Evolutionary conservation across 257 asterid species (phyloP).

Genomic region (Solanum chiquidenum): DNA sequence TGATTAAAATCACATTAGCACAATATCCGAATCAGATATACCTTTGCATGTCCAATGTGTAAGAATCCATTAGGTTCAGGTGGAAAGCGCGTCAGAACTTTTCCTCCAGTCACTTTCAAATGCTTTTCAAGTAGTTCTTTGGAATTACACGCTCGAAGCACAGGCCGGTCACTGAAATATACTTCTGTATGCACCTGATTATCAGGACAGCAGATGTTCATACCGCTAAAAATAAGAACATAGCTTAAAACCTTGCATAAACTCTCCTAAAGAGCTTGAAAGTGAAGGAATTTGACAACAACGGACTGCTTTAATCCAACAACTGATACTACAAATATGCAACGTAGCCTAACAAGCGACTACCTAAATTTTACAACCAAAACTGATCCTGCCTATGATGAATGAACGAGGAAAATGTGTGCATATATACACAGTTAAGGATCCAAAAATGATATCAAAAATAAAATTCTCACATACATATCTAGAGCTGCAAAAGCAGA

Average conservation of each 20-base stretch:
- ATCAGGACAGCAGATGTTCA: background rate
- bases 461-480: background rate
- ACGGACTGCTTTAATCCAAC: background rate
- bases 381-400: background rate
- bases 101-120: slow-evolving; percentile 68
- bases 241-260: background rate
- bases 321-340: background rate
- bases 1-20: background rate
- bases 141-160: slow-evolving; percentile 82
- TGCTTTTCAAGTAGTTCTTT: slow-evolving; percentile 74
- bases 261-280: background rate
- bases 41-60: slow-evolving; percentile 99
- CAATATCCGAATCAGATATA: slow-evolving; percentile 6
- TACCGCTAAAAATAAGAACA: background rate
- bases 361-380: background rate
- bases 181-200: slow-evolving; percentile 86
- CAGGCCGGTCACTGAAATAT: slow-evolving; percentile 76
- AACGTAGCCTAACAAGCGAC: background rate
- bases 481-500: background rate
- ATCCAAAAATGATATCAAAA: background rate
- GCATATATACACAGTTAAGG: background rate
- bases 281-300: background rate
- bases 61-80: slow-evolving; percentile 98
- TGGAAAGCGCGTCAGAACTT: slow-evolving; percentile 83
- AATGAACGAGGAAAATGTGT: background rate